Base-by-base conservation (phyloP, 805 yeast genomes). In the Myxozyma neotropica region DNA sequence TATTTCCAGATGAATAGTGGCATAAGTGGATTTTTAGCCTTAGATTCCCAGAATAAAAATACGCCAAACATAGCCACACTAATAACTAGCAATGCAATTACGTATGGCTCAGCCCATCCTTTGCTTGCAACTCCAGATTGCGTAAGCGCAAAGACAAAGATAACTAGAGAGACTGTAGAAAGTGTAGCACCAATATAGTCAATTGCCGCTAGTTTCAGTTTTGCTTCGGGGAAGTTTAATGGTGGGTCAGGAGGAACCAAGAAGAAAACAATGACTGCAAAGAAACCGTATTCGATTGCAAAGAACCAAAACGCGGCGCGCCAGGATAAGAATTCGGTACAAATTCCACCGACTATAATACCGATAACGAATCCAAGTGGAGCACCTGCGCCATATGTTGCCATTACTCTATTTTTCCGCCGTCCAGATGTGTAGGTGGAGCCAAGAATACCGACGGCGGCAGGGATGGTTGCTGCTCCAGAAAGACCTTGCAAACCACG, bases 291-390 rank as follows among this genome's bases (percentile, higher is more conserved):
- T 1, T 77, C 36, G 17, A 79, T 79, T 0, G 80, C 70, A 3
- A 76, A 55, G 58, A 80, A 79, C 58, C 58, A 79, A 39, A 78
- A 76, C 15, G 72, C 71, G 0, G 80, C 70, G 53, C 79, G 67
- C 82, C 82, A 80, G 51, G 67, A 70, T 21, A 78, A 63, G 15
- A 71, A 67, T 48, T 74, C 69, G n/a, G 71, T 61, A 65, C 80
- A 77, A 6, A 80, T 74, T 53, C 81, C 83, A 4, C 79, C 80
- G 31, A 74, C 62, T 19, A 80, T 62, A 27, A 72, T 71, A 0
- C 83, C 83, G 19, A 68, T 62, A 1, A 78, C 76, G 44, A 74
- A 76, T 15, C 83, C 83, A 4, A 77, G 67, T 1, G 83, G 83
- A 1, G 81, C 80, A 1, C 83, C 83, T 0, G 79, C 78, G 3